Evolutionary conservation across 352 stramenopile species (phyloP).

Genomic region (Thraustochytrium sp.): DNA sequence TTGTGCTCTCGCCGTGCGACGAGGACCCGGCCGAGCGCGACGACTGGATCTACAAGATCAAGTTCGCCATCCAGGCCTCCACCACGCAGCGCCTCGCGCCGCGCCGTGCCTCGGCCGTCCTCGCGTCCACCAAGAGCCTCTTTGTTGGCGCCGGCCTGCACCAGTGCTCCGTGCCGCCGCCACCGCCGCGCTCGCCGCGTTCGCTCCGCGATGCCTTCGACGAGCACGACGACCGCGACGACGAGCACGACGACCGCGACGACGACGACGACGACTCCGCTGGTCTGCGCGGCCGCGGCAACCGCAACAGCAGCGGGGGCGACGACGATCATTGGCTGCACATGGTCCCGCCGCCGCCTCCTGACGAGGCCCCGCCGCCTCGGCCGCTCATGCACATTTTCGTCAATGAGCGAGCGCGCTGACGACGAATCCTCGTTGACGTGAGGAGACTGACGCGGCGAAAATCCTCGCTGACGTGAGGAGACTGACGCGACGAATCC

Average conservation of each 20-base stretch:
- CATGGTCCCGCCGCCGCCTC: background rate
- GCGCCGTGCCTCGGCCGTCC: background rate
- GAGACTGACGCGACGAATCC: no score
- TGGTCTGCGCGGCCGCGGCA: no score
- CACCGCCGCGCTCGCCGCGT: background rate
- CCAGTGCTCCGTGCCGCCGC: background rate
- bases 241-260: no score
- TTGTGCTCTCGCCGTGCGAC: background rate
- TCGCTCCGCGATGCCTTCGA: background rate
- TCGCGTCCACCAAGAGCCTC: no score
- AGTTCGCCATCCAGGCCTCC: background rate
- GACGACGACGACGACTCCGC: no score
- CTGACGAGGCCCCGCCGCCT: background rate
- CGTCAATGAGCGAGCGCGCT: background rate
- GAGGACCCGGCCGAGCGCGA: background rate
- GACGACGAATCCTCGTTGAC: no score
- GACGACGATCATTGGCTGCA: no score
- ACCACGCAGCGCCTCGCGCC: background rate
- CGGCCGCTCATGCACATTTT: background rate
- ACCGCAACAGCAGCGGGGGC: no score
- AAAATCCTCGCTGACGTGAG: no score
- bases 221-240: background rate
- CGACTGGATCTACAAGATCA: constrained; percentile 27
- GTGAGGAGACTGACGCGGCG: no score
- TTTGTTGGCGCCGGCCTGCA: no score